Evolutionary conservation across 163 green algal genomes (phyloP), one percentile per base, ranked within the genome.

Genomic region (Scenedesmus sp.): DNA sequence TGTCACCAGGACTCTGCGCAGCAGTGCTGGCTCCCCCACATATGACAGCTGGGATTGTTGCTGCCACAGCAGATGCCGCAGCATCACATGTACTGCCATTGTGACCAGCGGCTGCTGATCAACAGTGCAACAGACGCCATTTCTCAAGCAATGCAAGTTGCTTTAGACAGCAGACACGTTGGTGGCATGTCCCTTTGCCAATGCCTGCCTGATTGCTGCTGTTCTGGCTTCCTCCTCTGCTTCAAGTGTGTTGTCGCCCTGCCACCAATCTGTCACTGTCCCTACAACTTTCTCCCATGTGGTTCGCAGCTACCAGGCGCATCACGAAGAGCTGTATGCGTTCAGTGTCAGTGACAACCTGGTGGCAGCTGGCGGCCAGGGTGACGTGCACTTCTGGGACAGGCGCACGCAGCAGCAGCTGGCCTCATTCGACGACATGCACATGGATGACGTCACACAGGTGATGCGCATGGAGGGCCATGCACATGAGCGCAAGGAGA

Each of bases 351-450:
- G 87, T 10, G 95, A 92, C 1, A 86, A 95, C 44, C 37, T 96
- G 24, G 72, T 98, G 35, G 96, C 93, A 18, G 97, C 94, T 5
- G 97, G 96, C 5, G 93, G 86, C 15, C 88, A 94, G 49, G 96
- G 96, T 5, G 92, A 95, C 61, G 73, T 98, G 24, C 46, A 96
- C 6, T 97, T 98, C 37, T 98, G 97, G 97, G 97, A 98, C 93
- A 78, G 94, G 22, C 93, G 96, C 0, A 94, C 90, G n/a, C 59
- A 82, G 72, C 83, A 94, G 88, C 65, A 85, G 51, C 65, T 94
- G 24, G 92, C 80, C 0, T 91, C 68, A 2, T 97, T 97, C 68
- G 91, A 95, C 37, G 97, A 98, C 91, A 97, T 96, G 7, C 96
- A 98, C 90, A 95, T 95, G 93, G 93, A 96, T 53, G 94, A 96